These are phyloP conservation scores for Pseudonectria foliicola DNA, from an alignment of 2,329 filamentous ascomycete genomes.

Conservation along the genomic window DNA sequence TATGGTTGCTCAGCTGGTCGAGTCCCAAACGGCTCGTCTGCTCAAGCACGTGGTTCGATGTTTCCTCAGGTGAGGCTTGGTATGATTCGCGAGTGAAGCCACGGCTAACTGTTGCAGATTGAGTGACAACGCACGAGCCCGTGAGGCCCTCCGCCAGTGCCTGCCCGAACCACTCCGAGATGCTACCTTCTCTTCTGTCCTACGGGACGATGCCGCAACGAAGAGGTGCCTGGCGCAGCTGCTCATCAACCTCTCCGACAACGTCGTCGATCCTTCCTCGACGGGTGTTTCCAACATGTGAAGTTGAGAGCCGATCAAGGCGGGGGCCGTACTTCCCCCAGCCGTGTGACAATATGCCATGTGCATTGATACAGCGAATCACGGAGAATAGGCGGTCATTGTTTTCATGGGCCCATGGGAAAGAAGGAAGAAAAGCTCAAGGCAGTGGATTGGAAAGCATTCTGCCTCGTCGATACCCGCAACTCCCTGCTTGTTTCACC, in stretches of 20 bases:
- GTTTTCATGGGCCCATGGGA: slow-evolving; percentile 24
- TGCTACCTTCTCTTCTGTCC: slow-evolving; percentile 91
- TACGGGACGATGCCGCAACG: slow-evolving; percentile 93
- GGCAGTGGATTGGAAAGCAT: slow-evolving; percentile 24
- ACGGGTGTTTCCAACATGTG: slow-evolving; percentile 30
- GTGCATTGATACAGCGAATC: slow-evolving; percentile 23
- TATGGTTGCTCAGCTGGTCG: slow-evolving; percentile 96
- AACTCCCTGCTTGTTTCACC: slow-evolving; percentile 17
- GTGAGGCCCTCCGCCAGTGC: slow-evolving; percentile 91
- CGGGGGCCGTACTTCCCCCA: slow-evolving; percentile 10
- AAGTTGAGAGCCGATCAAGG: slow-evolving; percentile 7
- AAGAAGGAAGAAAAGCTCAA: slow-evolving; percentile 17
- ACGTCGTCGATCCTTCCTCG: slow-evolving; percentile 50
- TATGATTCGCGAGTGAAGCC: no score
- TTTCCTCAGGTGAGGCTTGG: slow-evolving; percentile 87
- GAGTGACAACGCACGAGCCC: slow-evolving; percentile 91
- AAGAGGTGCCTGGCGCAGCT: slow-evolving; percentile 97
- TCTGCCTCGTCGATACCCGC: slow-evolving; percentile 27
- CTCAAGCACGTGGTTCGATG: slow-evolving; percentile 97
- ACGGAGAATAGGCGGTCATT: slow-evolving; percentile 19
- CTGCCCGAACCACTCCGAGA: slow-evolving; percentile 97
- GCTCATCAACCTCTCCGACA: slow-evolving; percentile 91
- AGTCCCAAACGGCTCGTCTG: slow-evolving; percentile 91
- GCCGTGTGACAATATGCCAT: slow-evolving; percentile 21
- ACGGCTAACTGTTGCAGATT: slow-evolving; percentile 48